Evolutionary conservation across 305 asterid genomes (phyloP).

Genomic region (Rubia occidens): DNA sequence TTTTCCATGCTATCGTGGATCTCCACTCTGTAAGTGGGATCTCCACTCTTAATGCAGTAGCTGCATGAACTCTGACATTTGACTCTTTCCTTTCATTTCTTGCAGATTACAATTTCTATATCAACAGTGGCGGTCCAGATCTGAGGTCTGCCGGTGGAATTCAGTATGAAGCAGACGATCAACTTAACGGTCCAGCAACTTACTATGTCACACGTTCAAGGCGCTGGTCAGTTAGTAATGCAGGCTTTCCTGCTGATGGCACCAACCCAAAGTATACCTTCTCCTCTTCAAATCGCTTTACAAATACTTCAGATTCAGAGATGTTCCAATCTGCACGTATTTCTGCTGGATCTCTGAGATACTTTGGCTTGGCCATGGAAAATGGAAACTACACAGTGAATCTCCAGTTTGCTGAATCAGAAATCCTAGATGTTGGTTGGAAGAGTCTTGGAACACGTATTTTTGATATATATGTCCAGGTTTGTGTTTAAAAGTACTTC

Average conservation of each 20-base stretch:
- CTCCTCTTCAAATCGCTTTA: constrained; percentile 21
- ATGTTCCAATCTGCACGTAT: constrained; percentile 51
- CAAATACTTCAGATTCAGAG: constrained; percentile 48
- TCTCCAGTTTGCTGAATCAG: constrained; percentile 49
- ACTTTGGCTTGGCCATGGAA: constrained; percentile 56
- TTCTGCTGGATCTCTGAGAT: constrained; percentile 76
- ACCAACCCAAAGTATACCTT: constrained; percentile 26
- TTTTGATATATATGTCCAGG: constrained; percentile 68
- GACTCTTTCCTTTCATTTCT: constrained; percentile 9
- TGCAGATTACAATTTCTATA: constrained; percentile 57
- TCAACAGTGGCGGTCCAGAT: constrained; percentile 61
- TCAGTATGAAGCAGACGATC: constrained; percentile 40
- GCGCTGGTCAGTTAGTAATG: constrained; percentile 78
- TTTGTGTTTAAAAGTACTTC: too few relatives aligned
- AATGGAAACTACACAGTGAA: constrained; percentile 59
- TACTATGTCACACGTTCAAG: constrained; percentile 29
- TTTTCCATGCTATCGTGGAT: constrained; percentile 54
- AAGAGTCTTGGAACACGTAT: constrained; percentile 57
- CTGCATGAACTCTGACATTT: constrained; percentile 1
- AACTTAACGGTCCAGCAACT: constrained; percentile 61
- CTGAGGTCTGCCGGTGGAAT: constrained; percentile 28
- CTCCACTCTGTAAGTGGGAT: constrained; percentile 41
- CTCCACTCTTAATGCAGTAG: neutral
- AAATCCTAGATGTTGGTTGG: constrained; percentile 35
- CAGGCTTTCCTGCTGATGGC: constrained; percentile 41